Evolutionary conservation across 331 rosid genomes (phyloP), one percentile per base, ranked within the genome.

Genomic region (Spiraea crenata): DNA sequence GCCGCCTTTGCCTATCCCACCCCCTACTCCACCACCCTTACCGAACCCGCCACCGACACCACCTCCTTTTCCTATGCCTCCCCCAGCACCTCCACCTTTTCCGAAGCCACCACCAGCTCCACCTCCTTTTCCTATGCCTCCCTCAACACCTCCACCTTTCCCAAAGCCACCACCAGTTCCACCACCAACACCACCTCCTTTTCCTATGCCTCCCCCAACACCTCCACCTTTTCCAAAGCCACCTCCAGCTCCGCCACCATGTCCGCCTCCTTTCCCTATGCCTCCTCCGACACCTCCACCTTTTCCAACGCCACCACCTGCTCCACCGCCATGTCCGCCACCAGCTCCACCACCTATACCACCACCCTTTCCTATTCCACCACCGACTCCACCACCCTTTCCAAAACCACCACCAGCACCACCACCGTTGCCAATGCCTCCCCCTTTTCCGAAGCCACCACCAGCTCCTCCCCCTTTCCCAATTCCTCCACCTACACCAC

Each of bases 31-130:
- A 9, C 48, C 58, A 0, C 81, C 77, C 13, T 4, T 12, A 1
- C 82, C 82, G 16, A 63, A 73, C 8, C 73, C 81, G 1, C 2
- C 5, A 9, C 76, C 76, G 56, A 63, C 15, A 11, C 76, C 72
- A 11, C 66, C 74, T 25, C 31, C 31, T 25, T 25, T 25, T 25
- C 31, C 31, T 25, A 25, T 25, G 31, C 31, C 31, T 25, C 31
- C 31, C 31, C 31, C 31, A 25, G 31, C 31, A 25, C 31, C 31
- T 25, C 31, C 31, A 25, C 31, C 31, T 25, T 25, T 25, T 25
- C 31, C 31, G 31, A 25, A 25, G 50, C 69, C 56, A 65, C 17
- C n/a, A 2, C 69, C 69, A 0, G 19, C 70, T 8, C 70, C 70
- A 7, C 31, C n/a, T 0, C 67, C 67, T 25, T 25, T 25, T 2